Evolutionary conservation across 208 protist species (phyloP), one percentile per base, ranked within the genome.

Genomic region (Leishmania mexicana): DNA sequence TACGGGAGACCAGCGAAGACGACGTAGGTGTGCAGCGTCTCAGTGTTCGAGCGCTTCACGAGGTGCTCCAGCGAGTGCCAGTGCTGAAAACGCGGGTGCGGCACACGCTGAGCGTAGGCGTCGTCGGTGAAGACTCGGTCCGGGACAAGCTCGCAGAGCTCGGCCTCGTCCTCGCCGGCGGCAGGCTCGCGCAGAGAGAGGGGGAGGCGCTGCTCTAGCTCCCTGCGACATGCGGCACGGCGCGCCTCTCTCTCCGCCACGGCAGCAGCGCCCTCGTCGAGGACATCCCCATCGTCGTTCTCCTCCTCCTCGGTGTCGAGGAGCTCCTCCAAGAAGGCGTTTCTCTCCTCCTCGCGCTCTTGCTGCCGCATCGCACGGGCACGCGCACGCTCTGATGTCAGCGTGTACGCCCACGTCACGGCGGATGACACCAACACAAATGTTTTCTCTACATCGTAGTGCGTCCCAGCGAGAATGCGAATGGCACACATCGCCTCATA

Each of bases 371-470:
- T 87, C 17, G 80, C 81, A 10, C 84, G 83, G 15, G 81, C 90
- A 24, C 78, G 51, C 19, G 94, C 88, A 11, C 84, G 87, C 68
- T 94, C 92, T 42, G 92, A 80, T 31, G 72, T 79, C 57, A 93
- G 79, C 19, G 94, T 97, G 82, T 96, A 88, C 17, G 93, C 85
- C 95, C 96, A 98, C 62, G 94, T 96, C 47, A 98, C 79, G 3
- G 89, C 86, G 31, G 92, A 97, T 1, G 95, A 97, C 17, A 98
- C 91, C 35, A 98, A 86, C 62, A 98, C 93, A 85, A 98, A 98
- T 11, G 94, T 97, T 86, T 98, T 98, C 76, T 97, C 93, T 51
- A 96, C 94, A 51, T 98, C 91, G 85, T 96, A 98, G 83, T 96
- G 91, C 3, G 93, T 89, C 51, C 91, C 90, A 10, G 85, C 76